A percentile compares a stretch with the other conserved stretches of the same genome.
Conservation (phyloP, 2,329 filamentous ascomycete genomes). For the Calonectria pteridis region DNA sequence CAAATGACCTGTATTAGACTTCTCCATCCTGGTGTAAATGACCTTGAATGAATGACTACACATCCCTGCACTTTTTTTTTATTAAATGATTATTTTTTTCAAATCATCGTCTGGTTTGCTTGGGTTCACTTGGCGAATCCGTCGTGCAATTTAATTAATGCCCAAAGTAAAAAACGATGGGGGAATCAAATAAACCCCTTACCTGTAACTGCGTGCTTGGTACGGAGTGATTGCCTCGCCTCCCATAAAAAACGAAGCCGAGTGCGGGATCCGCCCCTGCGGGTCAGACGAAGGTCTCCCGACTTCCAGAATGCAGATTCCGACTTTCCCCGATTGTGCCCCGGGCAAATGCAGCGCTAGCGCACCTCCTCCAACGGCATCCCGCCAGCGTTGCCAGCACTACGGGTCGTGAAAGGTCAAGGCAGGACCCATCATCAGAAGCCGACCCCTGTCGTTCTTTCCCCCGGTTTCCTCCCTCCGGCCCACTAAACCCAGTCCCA, state of each 20-base stretch:
- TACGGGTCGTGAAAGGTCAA: constrained; percentile 36
- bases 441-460: constrained; percentile 7
- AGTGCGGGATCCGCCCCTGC: constrained; percentile 19
- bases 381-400: constrained; percentile 36
- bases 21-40: constrained; percentile 14
- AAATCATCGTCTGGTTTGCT: not conserved
- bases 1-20: constrained; percentile 5
- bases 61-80: constrained; percentile 11
- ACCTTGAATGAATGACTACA: constrained; percentile 1
- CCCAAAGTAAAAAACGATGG: not conserved
- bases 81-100: not conserved
- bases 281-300: constrained; percentile 42
- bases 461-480: constrained; percentile 17
- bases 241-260: not conserved
- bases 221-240: constrained; percentile 7
- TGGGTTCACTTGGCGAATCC: not conserved
- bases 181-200: constrained; percentile 4
- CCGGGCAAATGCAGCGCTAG: constrained; percentile 34
- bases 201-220: constrained; percentile 3
- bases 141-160: constrained; percentile 7
- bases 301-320: constrained; percentile 41
- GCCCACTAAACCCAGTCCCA: not conserved
- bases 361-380: constrained; percentile 35
- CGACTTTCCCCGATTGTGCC: constrained; percentile 40
- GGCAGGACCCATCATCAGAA: constrained; percentile 4